Evolutionary conservation across 768 basidiomycete genomes (phyloP).

Genomic region (Rhizopogon vulgaris): DNA sequence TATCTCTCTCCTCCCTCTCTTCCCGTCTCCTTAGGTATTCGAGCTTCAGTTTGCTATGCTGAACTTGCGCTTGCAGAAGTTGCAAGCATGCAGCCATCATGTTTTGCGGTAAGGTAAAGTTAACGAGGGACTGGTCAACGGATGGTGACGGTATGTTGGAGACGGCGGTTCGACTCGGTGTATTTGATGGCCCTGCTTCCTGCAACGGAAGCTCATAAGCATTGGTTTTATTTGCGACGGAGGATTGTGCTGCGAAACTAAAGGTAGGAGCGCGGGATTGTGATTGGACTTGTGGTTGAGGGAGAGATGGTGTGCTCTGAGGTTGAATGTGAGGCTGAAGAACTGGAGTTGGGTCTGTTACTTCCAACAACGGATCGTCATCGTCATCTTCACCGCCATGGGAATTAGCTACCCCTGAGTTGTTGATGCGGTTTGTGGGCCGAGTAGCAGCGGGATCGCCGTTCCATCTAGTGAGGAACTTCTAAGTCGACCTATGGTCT

Average conservation of each 20-base stretch:
- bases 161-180: constrained; percentile 10
- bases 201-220: constrained; percentile 11
- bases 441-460: constrained; percentile 58
- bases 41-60: constrained; percentile 63
- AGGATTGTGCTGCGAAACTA: constrained; percentile 8
- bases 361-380: constrained; percentile 39
- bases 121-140: constrained; percentile 37
- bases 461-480: constrained; percentile 43
- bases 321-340: constrained; percentile 29
- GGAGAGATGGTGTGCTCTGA: constrained; percentile 21
- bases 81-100: constrained; percentile 54
- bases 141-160: constrained; percentile 11
- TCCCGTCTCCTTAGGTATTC: constrained; percentile 64
- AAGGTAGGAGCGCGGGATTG: constrained; percentile 16
- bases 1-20: constrained; percentile 63
- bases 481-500: constrained; percentile 10
- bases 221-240: constrained; percentile 8
- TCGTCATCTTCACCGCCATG: constrained; percentile 51
- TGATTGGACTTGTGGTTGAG: constrained; percentile 26
- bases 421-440: constrained; percentile 31
- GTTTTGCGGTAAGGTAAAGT: constrained; percentile 49
- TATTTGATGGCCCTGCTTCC: constrained; percentile 16
- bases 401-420: constrained; percentile 25
- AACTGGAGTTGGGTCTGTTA: constrained; percentile 27
- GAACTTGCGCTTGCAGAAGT: constrained; percentile 59